phyloP scores from a whole-genome alignment of 2,329 filamentous ascomycete species.

The Colletotrichum echinochloae region DNA sequence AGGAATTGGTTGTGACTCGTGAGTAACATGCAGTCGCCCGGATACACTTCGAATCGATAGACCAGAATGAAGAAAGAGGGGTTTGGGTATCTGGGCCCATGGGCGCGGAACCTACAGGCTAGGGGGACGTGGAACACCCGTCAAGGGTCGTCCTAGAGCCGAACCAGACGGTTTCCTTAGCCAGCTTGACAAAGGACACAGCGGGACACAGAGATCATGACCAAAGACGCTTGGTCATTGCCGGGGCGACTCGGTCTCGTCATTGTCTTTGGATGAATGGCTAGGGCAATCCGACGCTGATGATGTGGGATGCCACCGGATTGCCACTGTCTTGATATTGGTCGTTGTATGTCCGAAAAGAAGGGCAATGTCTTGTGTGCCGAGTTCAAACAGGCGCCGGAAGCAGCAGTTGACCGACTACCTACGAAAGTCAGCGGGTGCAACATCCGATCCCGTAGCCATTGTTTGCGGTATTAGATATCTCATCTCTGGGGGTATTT shows the following conservation, averaged over 20 bases:
- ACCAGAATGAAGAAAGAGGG: slow-evolving; percentile 30
- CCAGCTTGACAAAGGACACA: not conserved
- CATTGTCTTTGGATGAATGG: not conserved
- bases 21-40: slow-evolving; percentile 10
- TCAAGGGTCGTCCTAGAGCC: slow-evolving; percentile 12
- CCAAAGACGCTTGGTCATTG: not conserved
- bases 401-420: slow-evolving; percentile 19
- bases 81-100: not conserved
- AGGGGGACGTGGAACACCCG: not conserved
- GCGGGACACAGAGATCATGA: not conserved
- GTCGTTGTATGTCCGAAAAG: not conserved
- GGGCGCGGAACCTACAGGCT: slow-evolving; percentile 19
- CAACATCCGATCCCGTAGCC: slow-evolving; percentile 19
- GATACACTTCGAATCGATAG: slow-evolving; percentile 14
- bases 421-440: slow-evolving; percentile 3
- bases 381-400: slow-evolving; percentile 3
- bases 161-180: slow-evolving; percentile 1
- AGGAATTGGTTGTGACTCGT: not conserved
- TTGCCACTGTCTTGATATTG: not conserved
- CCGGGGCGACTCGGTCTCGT: not conserved
- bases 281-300: not conserved
- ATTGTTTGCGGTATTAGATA: slow-evolving; percentile 16
- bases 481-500: not conserved
- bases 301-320: not conserved
- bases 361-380: not conserved